phyloP scores from a whole-genome alignment of 257 asterid species.

The Fraxinus excelsior region DNA sequence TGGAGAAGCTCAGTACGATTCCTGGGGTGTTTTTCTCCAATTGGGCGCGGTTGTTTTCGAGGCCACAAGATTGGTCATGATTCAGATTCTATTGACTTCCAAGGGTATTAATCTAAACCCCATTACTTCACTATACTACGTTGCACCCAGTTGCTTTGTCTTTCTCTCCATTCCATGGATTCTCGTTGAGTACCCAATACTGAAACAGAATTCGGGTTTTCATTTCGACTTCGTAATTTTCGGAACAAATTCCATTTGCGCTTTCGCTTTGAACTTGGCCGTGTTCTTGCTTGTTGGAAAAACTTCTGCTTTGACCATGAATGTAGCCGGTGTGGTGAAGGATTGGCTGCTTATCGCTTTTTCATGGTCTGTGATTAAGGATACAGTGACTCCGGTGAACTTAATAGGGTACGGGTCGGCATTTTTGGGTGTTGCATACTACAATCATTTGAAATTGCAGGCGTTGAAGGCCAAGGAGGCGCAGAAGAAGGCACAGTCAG shows the following conservation, averaged over 20 bases:
- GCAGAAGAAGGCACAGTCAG: conserved; percentile 26
- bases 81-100: conserved; percentile 35
- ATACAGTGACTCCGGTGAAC: conserved; percentile 36
- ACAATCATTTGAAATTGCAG: conserved; percentile 39
- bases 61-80: conserved; percentile 39
- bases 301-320: conserved; percentile 44
- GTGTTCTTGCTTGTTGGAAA: conserved; percentile 40
- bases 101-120: conserved; percentile 37
- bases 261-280: conserved; percentile 36
- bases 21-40: conserved; percentile 32
- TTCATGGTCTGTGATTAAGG: conserved; percentile 44
- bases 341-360: conserved; percentile 40
- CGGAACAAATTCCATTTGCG: conserved; percentile 38
- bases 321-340: conserved; percentile 40
- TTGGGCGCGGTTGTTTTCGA: conserved; percentile 35
- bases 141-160: conserved; percentile 36
- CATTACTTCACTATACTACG: conserved; percentile 38
- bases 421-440: conserved; percentile 33
- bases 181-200: conserved; percentile 31
- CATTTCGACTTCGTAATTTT: conserved; percentile 32
- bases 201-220: conserved; percentile 21
- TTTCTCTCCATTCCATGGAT: conserved; percentile 37
- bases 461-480: conserved; percentile 40
- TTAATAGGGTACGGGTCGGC: conserved; percentile 38
- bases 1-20: conserved; percentile 36